phyloP scores from a whole-genome alignment of 2,329 filamentous ascomycete species.

The Colletotrichum sp. region DNA sequence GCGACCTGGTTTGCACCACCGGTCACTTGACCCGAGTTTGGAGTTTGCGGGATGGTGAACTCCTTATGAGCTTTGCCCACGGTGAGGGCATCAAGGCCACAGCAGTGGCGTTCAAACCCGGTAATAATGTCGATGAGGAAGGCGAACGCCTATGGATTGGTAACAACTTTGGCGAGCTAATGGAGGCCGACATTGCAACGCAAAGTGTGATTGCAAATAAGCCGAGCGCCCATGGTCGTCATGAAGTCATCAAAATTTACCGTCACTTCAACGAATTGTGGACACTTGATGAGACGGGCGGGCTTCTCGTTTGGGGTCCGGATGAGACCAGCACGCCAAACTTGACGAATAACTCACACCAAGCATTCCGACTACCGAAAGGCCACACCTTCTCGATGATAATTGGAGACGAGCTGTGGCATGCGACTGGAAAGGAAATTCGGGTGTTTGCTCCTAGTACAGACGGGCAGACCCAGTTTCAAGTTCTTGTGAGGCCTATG shows the following conservation, averaged over 20 bases:
- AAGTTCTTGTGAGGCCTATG: constrained; percentile 75
- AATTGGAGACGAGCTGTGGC: constrained; percentile 85
- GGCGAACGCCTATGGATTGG: constrained; percentile 87
- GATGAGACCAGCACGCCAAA: constrained; percentile 75
- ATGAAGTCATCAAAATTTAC: constrained; percentile 84
- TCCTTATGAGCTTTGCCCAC: constrained; percentile 80
- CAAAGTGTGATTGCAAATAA: constrained; percentile 74
- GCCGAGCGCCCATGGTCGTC: constrained; percentile 74
- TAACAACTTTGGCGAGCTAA: constrained; percentile 84
- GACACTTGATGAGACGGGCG: constrained; percentile 90
- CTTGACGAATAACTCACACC: constrained; percentile 71
- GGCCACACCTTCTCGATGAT: constrained; percentile 90
- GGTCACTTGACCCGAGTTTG: constrained; percentile 89
- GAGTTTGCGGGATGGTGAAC: constrained; percentile 82
- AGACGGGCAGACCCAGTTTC: constrained; percentile 73
- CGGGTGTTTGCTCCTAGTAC: constrained; percentile 79
- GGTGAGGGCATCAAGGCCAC: constrained; percentile 85
- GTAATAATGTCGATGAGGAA: constrained; percentile 77
- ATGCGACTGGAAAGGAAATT: constrained; percentile 86
- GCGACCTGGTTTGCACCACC: constrained; percentile 84
- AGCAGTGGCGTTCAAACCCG: constrained; percentile 85
- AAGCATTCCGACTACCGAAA: constrained; percentile 78
- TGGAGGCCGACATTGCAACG: constrained; percentile 83
- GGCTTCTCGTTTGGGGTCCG: constrained; percentile 85
- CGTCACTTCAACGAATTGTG: constrained; percentile 89